Percentiles rank a stretch among this genome's conserved stretches.
Evolutionary conservation across 805 yeast genomes (phyloP).

Genomic region (Yamadazyma phyllophila): DNA sequence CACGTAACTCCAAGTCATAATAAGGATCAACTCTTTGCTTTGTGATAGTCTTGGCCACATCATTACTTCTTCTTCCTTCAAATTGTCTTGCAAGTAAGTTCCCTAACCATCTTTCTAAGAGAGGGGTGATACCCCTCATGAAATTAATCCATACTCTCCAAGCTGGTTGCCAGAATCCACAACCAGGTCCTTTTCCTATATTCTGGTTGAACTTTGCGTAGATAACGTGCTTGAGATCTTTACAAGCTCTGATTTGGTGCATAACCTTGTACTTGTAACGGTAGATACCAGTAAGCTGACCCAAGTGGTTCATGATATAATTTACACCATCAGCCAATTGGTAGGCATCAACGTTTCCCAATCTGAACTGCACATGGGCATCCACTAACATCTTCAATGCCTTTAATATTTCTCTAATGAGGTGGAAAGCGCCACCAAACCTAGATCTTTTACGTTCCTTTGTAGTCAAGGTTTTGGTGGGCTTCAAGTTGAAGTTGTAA

Average conservation of each 20-base stretch:
- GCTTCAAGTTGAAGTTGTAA: conserved; percentile 92
- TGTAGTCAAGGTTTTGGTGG: conserved; percentile 93
- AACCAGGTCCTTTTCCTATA: conserved; percentile 98
- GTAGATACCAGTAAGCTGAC: conserved; percentile 94
- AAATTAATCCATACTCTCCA: conserved; percentile 97
- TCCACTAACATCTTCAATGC: conserved; percentile 86
- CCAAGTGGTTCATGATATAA: conserved; percentile 87
- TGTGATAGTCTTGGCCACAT: conserved; percentile 89
- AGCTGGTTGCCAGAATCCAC: conserved; percentile 99
- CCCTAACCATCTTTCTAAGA: conserved; percentile 93
- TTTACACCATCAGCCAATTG: conserved; percentile 94
- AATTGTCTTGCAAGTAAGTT: conserved; percentile 89
- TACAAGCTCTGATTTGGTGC: conserved; percentile 97
- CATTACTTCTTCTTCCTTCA: conserved; percentile 91
- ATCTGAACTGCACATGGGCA: conserved; percentile 85
- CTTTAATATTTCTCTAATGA: conserved; percentile 84
- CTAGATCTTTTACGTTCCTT: conserved; percentile 94
- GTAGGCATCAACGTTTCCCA: conserved; percentile 89
- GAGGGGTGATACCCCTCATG: conserved; percentile 86
- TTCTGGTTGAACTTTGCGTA: conserved; percentile 77
- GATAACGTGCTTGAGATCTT: conserved; percentile 89
- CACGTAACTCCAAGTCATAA: conserved; percentile 88
- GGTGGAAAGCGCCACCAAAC: conserved; percentile 94
- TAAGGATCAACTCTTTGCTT: conserved; percentile 95
- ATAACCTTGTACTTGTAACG: conserved; percentile 95